Conservation (phyloP, 2,329 filamentous ascomycete species). For the Cytospora leucostoma region DNA sequence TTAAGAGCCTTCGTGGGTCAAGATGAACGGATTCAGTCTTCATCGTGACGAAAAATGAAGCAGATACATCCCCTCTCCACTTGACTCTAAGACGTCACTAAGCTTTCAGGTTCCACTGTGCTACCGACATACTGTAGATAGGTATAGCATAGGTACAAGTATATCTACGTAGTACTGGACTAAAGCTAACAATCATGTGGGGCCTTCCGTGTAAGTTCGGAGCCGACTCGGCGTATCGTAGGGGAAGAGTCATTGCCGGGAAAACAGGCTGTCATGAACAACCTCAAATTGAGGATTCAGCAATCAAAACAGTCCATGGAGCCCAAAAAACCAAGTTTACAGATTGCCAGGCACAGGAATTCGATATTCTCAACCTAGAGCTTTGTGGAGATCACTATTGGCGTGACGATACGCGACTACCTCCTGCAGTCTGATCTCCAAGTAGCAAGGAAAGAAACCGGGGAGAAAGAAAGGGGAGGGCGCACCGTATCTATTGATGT, state of each 20-base stretch:
- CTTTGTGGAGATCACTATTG: too few species aligned
- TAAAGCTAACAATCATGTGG: background rate
- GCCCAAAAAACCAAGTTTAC: too few species aligned
- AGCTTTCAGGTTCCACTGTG: background rate
- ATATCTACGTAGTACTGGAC: too few species aligned
- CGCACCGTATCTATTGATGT: too few species aligned
- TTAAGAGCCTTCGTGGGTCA: background rate
- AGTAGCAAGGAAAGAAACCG: too few species aligned
- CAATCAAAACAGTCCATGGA: too few species aligned
- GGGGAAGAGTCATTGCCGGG: background rate
- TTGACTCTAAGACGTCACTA: slow-evolving; percentile 15
- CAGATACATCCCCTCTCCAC: background rate
- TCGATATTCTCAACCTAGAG: too few species aligned
- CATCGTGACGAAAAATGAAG: slow-evolving; percentile 6
- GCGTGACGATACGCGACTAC: too few species aligned
- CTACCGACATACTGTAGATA: background rate
- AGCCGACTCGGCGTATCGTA: background rate
- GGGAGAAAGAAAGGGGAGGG: too few species aligned
- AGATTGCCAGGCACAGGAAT: too few species aligned
- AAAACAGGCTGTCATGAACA: background rate
- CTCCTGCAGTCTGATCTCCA: too few species aligned
- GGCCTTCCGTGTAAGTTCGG: slow-evolving; percentile 1
- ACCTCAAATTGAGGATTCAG: too few species aligned
- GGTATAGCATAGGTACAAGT: background rate
- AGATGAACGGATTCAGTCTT: background rate